Evolutionary conservation across 2,329 filamentous ascomycete genomes (phyloP), one percentile per base, ranked within the genome.

Genomic region (Mollisiaceae sp.): DNA sequence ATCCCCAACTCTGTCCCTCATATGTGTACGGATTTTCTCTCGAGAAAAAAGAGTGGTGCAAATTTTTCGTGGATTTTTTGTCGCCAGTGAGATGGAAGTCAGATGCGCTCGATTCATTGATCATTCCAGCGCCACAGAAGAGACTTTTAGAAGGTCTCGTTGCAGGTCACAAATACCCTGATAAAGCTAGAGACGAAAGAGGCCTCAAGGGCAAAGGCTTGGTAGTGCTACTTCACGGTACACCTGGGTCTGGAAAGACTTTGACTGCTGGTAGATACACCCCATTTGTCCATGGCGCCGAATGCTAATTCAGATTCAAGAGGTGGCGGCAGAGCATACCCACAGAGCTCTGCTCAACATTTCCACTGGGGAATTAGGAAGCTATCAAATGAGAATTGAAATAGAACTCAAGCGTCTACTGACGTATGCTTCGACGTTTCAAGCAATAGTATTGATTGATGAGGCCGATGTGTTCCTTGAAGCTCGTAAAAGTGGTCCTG

Each of bases 371-470:
- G 67, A 67, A 20, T 58, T 67, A 14, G 65, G 65, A 24, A 69
- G 66, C 20, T 65, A 67, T 36, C 47, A 67, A 32, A 54, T 54
- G 14, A 15, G 61, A n/a, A 64, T 65, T 15, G 66, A 67, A 20
- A 56, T 61, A 18, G 65, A 67, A 27, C 47, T 86, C 85, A 72
- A 86, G 62, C 68, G 85, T 66, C 89, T 91, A 62, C 82, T 94
- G 66, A 88, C 91, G 73, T 88, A 94, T 66, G 90, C 90, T 1
- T 88, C 91, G 67, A 84, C 83, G 0, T 92, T 90, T 89, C 87
- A 89, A 60, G 89, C 89, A 0, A 86, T 93, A 1, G 80, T 92
- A 0, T 82, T 93, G 6, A 84, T 92, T 1, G 90, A 93, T 73
- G 90, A 92, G 78, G 89, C 86, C 20, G 87, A 89, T 70, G 84